phyloP scores from a whole-genome alignment of 1,284 basidiomycete genomes.

The Ganoderma sinense region DNA sequence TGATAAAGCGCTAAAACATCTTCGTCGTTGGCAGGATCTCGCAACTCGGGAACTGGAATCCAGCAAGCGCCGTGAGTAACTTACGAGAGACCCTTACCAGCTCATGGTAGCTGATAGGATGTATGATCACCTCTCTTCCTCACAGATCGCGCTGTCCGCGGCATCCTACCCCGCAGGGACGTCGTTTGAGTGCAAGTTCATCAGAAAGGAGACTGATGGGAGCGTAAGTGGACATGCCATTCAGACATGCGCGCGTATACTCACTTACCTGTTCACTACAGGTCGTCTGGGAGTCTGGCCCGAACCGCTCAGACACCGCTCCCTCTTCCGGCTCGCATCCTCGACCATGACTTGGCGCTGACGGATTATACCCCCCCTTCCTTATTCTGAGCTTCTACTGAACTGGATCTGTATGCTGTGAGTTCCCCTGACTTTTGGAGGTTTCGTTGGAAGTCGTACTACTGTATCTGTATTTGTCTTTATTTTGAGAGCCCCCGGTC shows the following conservation, averaged over 20 bases:
- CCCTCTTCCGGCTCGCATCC: slow-evolving; percentile 51
- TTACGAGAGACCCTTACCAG: neutral
- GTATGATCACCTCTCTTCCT: neutral
- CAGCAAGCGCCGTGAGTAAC: slow-evolving; percentile 51
- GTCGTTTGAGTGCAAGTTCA: slow-evolving; percentile 66
- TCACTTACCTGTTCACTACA: slow-evolving; percentile 20
- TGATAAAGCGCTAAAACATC: slow-evolving; percentile 53
- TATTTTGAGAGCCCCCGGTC: neutral
- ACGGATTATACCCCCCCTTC: neutral
- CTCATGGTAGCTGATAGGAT: neutral
- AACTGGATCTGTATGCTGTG: neutral
- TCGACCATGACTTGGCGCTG: slow-evolving; percentile 30
- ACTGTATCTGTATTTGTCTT: neutral
- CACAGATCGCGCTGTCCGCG: slow-evolving; percentile 60
- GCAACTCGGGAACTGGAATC: slow-evolving; percentile 59
- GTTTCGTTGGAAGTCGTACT: neutral
- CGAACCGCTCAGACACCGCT: slow-evolving; percentile 57
- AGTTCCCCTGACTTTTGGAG: neutral
- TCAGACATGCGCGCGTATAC: neutral
- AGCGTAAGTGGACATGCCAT: slow-evolving; percentile 50
- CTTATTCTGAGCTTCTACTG: too few species aligned
- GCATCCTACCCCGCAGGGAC: slow-evolving; percentile 60
- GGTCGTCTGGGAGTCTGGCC: slow-evolving; percentile 63
- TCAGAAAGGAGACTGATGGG: slow-evolving; percentile 61
- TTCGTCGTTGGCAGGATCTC: slow-evolving; percentile 64